These are phyloP conservation scores for Candolleomyces aberdarensis DNA, from an alignment of 768 basidiomycete species.

Conservation along the genomic window DNA sequence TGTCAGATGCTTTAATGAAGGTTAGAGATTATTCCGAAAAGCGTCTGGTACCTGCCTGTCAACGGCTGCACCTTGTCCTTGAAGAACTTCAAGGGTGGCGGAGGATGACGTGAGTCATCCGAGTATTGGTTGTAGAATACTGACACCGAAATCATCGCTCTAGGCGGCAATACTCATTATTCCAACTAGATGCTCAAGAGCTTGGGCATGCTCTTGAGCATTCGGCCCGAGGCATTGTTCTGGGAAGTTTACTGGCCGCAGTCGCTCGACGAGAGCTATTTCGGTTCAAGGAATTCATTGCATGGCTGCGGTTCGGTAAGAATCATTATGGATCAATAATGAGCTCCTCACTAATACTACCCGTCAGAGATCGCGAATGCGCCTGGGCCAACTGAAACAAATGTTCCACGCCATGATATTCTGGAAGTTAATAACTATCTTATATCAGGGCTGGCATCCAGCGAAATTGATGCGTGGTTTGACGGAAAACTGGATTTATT, in stretches of 20 bases:
- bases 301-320: slow-evolving; percentile 74
- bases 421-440: slow-evolving; percentile 82
- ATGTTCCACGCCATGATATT: slow-evolving; percentile 62
- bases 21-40: slow-evolving; percentile 73
- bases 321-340: slow-evolving; percentile 5
- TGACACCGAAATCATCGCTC: slow-evolving; percentile 25
- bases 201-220: slow-evolving; percentile 46
- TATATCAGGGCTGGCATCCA: slow-evolving; percentile 63
- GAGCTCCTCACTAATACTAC: slow-evolving; percentile 11
- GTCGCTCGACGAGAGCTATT: slow-evolving; percentile 63
- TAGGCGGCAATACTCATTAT: slow-evolving; percentile 59
- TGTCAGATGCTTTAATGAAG: slow-evolving; percentile 66
- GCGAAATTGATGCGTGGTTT: slow-evolving; percentile 80
- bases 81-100: slow-evolving; percentile 83
- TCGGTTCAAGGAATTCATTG: slow-evolving; percentile 76
- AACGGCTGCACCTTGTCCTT: slow-evolving; percentile 71
- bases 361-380: slow-evolving; percentile 45
- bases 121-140: background rate
- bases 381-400: slow-evolving; percentile 51
- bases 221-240: slow-evolving; percentile 54
- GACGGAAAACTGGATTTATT: slow-evolving; percentile 58
- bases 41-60: slow-evolving; percentile 68
- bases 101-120: slow-evolving; percentile 45
- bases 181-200: slow-evolving; percentile 39
- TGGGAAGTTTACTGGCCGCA: slow-evolving; percentile 66